Conservation (phyloP, 2,329 filamentous ascomycete species). For the Aspergillus floridensis region DNA sequence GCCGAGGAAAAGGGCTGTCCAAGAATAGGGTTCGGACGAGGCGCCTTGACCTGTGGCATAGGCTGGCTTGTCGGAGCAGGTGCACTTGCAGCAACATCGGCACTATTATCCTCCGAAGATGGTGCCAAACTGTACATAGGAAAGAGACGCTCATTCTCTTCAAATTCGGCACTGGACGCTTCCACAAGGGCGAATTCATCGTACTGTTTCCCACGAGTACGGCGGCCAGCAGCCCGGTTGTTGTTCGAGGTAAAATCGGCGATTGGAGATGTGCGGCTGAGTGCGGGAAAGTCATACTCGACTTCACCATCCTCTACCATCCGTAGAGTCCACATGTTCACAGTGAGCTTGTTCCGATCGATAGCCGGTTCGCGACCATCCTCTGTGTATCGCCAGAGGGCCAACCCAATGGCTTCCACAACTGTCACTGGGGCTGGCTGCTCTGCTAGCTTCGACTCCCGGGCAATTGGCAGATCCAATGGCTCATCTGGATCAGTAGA, state of each 20-base stretch:
- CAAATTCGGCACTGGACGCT: slow-evolving; percentile 54
- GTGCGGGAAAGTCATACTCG: slow-evolving; percentile 63
- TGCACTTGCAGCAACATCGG: slow-evolving; percentile 24
- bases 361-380: slow-evolving; percentile 56
- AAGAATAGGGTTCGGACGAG: slow-evolving; percentile 42
- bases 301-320: slow-evolving; percentile 68
- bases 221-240: slow-evolving; percentile 55
- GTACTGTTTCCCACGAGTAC: slow-evolving; percentile 62
- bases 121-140: slow-evolving; percentile 47
- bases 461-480: slow-evolving; percentile 57
- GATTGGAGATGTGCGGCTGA: slow-evolving; percentile 57
- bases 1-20: slow-evolving; percentile 48
- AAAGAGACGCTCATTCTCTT: slow-evolving; percentile 58
- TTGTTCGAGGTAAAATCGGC: slow-evolving; percentile 67
- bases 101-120: slow-evolving; percentile 28
- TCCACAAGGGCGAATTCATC: slow-evolving; percentile 66
- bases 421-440: slow-evolving; percentile 53
- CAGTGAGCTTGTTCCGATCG: slow-evolving; percentile 52
- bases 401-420: slow-evolving; percentile 61
- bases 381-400: slow-evolving; percentile 61
- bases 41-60: slow-evolving; percentile 22
- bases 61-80: slow-evolving; percentile 23
- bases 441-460: slow-evolving; percentile 54
- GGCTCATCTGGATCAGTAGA: slow-evolving; percentile 56
- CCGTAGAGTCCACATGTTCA: slow-evolving; percentile 64